phyloP scores from a whole-genome alignment of 202 grass and related monocot genomes.

The Eragrostis tef region DNA sequence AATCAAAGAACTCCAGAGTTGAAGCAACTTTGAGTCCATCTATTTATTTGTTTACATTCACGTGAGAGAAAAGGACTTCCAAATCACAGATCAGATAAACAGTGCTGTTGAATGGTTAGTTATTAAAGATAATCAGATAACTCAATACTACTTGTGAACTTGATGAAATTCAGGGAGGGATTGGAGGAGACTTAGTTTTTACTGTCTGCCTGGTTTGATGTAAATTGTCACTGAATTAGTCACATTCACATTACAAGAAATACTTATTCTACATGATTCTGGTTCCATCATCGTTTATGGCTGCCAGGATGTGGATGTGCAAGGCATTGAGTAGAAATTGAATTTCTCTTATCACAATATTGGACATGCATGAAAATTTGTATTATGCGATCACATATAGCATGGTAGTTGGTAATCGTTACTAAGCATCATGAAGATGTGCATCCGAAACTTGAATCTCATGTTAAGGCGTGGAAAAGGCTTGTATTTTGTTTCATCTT shows the following conservation, averaged over 20 bases:
- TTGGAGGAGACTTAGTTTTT: background rate
- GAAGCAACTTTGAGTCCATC: background rate
- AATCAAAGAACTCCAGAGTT: constrained; percentile 4
- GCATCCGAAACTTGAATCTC: background rate
- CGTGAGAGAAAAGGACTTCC: background rate
- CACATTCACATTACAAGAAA: background rate
- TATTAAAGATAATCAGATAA: constrained; percentile 19
- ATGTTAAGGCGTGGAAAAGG: constrained; percentile 19
- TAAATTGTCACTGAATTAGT: constrained; percentile 5
- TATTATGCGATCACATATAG: background rate
- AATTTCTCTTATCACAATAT: constrained; percentile 9
- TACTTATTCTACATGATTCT: background rate
- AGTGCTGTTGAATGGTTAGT: background rate
- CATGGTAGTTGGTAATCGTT: background rate
- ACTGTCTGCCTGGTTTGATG: constrained; percentile 6
- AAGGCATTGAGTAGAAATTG: constrained; percentile 18
- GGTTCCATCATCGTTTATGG: constrained; percentile 33
- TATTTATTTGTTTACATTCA: background rate
- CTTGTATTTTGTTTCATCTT: background rate
- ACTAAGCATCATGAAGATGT: background rate
- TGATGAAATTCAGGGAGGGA: background rate
- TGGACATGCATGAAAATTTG: background rate
- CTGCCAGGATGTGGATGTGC: background rate
- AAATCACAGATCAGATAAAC: background rate
- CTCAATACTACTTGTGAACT: constrained; percentile 9